These are phyloP conservation scores for Aspergillus chevalieri DNA, from an alignment of 2,329 filamentous ascomycete species.

Conservation along the genomic window DNA sequence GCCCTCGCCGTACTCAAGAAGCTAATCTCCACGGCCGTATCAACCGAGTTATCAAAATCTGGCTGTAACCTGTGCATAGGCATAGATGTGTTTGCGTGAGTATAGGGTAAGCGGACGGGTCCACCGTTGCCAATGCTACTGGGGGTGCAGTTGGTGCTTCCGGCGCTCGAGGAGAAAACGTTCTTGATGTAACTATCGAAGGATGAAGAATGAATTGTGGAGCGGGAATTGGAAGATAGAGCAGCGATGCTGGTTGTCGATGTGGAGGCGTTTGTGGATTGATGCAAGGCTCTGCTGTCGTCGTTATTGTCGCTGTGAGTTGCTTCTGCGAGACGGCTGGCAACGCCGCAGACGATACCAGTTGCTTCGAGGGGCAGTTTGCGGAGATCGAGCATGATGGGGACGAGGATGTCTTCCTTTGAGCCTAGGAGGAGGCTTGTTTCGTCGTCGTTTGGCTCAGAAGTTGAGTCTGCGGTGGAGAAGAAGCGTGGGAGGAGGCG, in stretches of 20 bases:
- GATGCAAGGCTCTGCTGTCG: slow-evolving; percentile 6
- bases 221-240: slow-evolving; percentile 8
- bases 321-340: slow-evolving; percentile 71
- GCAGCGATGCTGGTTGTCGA: slow-evolving; percentile 10
- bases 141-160: slow-evolving; percentile 1
- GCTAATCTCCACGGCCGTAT: slow-evolving; percentile 64
- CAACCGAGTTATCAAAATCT: slow-evolving; percentile 23
- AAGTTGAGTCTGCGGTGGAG: slow-evolving; percentile 40
- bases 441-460: slow-evolving; percentile 31
- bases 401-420: slow-evolving; percentile 63
- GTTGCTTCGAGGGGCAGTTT: slow-evolving; percentile 79
- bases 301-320: slow-evolving; percentile 47
- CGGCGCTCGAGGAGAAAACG: slow-evolving; percentile 9
- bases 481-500: slow-evolving; percentile 57
- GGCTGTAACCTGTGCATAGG: slow-evolving; percentile 26
- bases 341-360: slow-evolving; percentile 91
- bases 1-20: slow-evolving; percentile 85
- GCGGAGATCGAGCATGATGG: slow-evolving; percentile 81
- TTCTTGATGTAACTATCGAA: slow-evolving; percentile 10
- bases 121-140: neutral
- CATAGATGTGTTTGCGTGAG: slow-evolving; percentile 6
- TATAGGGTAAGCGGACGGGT: slow-evolving; percentile 6
- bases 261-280: neutral
- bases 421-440: slow-evolving; percentile 70
- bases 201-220: slow-evolving; percentile 11